Conservation (phyloP, 768 basidiomycete genomes). For the Mycena rosella region DNA sequence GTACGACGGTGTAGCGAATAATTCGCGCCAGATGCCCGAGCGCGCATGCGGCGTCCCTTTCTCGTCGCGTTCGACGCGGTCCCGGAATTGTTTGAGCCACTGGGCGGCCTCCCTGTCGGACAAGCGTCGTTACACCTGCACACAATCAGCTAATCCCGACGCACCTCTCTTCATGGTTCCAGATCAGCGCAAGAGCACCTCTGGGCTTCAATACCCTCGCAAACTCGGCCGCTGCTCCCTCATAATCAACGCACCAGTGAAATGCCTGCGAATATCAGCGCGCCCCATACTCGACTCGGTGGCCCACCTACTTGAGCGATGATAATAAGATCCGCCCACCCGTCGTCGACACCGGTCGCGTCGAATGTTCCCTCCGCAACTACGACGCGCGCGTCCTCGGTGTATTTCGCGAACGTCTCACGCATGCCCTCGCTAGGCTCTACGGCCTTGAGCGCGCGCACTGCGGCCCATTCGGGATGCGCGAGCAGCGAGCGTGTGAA, state of each 20-base stretch:
- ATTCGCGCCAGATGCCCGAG: slow-evolving; percentile 66
- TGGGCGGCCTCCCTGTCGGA: slow-evolving; percentile 26
- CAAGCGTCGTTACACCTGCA: slow-evolving; percentile 43
- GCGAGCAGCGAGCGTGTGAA: slow-evolving; percentile 72
- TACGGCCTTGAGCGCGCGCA: slow-evolving; percentile 61
- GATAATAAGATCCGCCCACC: slow-evolving; percentile 65
- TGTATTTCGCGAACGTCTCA: slow-evolving; percentile 59
- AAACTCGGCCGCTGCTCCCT: slow-evolving; percentile 68
- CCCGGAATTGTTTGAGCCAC: slow-evolving; percentile 68
- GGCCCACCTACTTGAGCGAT: slow-evolving; percentile 57
- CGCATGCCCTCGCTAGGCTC: slow-evolving; percentile 81
- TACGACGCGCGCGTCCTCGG: slow-evolving; percentile 51
- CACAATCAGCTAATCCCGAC: no score
- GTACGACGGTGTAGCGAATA: slow-evolving; percentile 63
- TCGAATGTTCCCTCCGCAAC: slow-evolving; percentile 65
- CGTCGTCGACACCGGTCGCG: slow-evolving; percentile 53
- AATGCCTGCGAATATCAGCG: slow-evolving; percentile 61
- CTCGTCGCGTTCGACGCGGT: slow-evolving; percentile 62
- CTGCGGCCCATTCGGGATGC: slow-evolving; percentile 51
- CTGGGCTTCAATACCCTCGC: slow-evolving; percentile 67
- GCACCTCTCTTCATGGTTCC: slow-evolving; percentile 61
- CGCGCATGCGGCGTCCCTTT: slow-evolving; percentile 69
- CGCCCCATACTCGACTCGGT: not conserved
- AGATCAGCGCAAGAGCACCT: slow-evolving; percentile 68
- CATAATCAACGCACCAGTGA: slow-evolving; percentile 76